Conservation (phyloP, 1,139 yeast genomes). For the Meyerozyma carpophila region DNA sequence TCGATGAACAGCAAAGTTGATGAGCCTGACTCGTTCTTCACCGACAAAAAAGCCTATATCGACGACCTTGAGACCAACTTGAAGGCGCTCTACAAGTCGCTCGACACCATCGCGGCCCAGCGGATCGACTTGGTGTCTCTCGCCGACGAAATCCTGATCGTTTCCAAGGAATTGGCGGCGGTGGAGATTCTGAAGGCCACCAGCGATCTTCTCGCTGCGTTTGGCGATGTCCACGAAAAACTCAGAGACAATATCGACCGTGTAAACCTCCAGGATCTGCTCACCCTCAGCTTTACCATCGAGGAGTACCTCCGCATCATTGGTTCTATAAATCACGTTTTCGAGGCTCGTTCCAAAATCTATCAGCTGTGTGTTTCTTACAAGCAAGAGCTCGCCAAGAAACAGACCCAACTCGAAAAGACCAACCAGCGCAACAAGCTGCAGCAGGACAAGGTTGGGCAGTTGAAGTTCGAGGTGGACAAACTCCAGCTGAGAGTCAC, state of each 20-base stretch:
- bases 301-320: slow-evolving; percentile 83
- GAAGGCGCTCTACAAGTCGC: slow-evolving; percentile 60
- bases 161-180: slow-evolving; percentile 67
- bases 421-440: slow-evolving; percentile 49
- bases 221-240: slow-evolving; percentile 67
- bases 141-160: slow-evolving; percentile 41
- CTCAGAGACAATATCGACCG: slow-evolving; percentile 74
- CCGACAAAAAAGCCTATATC: slow-evolving; percentile 61
- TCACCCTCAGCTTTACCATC: slow-evolving; percentile 80
- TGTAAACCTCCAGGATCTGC: slow-evolving; percentile 76
- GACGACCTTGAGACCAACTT: slow-evolving; percentile 73
- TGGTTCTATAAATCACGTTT: slow-evolving; percentile 68
- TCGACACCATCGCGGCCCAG: slow-evolving; percentile 72
- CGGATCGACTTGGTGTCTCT: slow-evolving; percentile 61
- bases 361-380: slow-evolving; percentile 54
- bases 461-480: slow-evolving; percentile 52
- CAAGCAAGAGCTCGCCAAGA: slow-evolving; percentile 39
- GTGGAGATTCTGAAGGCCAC: slow-evolving; percentile 72
- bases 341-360: slow-evolving; percentile 70
- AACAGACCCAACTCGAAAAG: slow-evolving; percentile 49
- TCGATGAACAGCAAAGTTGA: slow-evolving; percentile 55
- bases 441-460: slow-evolving; percentile 58
- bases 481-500: slow-evolving; percentile 53
- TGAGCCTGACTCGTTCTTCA: slow-evolving; percentile 78
- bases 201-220: slow-evolving; percentile 47